These are phyloP conservation scores for Neurospora tetraspora DNA, from an alignment of 495 filamentous ascomycete genomes.

Conservation along the genomic window DNA sequence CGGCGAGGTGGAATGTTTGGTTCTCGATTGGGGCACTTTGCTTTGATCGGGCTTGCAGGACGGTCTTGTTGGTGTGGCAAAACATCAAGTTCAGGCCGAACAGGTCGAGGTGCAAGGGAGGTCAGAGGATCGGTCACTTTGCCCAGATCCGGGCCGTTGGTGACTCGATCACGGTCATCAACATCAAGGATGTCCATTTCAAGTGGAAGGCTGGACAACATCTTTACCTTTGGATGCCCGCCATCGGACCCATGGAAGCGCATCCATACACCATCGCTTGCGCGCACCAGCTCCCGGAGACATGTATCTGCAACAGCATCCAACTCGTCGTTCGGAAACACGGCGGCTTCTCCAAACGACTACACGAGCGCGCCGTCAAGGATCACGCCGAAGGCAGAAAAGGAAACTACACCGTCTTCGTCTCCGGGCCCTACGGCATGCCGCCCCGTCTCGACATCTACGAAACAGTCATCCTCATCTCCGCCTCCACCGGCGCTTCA, in stretches of 20 bases:
- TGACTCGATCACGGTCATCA: constrained; percentile 55
- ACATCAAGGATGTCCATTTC: constrained; percentile 58
- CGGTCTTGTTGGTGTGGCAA: constrained; percentile 42
- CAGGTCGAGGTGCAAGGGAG: constrained; percentile 29
- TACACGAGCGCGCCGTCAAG: constrained; percentile 54
- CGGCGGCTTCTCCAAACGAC: constrained; percentile 56
- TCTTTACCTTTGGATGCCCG: constrained; percentile 63
- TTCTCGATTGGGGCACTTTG: constrained; percentile 59
- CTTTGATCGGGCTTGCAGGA: constrained; percentile 56
- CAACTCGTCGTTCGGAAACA: constrained; percentile 67
- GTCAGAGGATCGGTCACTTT: constrained; percentile 39
- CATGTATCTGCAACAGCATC: constrained; percentile 47
- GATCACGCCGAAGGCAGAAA: constrained; percentile 21
- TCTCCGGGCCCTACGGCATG: constrained; percentile 49
- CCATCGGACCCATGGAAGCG: constrained; percentile 55
- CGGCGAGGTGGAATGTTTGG: constrained; percentile 55
- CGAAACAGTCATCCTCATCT: constrained; percentile 48
- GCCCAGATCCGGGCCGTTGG: constrained; percentile 55
- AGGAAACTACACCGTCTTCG: constrained; percentile 33
- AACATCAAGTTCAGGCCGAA: constrained; percentile 46
- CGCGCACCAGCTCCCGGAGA: constrained; percentile 31
- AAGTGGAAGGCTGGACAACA: constrained; percentile 72
- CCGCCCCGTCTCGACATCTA: constrained; percentile 47
- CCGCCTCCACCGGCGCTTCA: constrained; percentile 47
- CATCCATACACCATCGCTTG: constrained; percentile 77